Base-by-base conservation (phyloP, 345 rosid species). In the Noccaea bulbosa region DNA sequence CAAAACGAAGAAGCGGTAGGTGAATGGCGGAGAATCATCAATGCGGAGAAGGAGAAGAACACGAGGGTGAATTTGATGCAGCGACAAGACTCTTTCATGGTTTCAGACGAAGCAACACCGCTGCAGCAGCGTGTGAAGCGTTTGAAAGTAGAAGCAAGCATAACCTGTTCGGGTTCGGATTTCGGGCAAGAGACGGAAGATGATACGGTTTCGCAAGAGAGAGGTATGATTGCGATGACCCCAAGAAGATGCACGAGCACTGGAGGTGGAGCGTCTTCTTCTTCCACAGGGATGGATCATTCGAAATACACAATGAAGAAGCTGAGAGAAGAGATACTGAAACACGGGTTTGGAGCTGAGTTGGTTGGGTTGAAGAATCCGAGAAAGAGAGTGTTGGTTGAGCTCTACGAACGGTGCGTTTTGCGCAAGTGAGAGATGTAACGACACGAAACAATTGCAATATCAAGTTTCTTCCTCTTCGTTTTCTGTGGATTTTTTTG, bases 321-420 rank as follows among this genome's bases (percentile, higher is more conserved):
- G 63, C 67, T 84, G 48, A 73, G 77, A 50, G 70, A 47, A 34
- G 81, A 80, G 72, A 83, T 84, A 32, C 41, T 48, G 11, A 55
- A 70, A 35, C 76, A 60, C 15, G 82, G 85, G 30, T 84, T 80
- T 41, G 81, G 78, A 20, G 68, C 64, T 3, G 79, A 81, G 72
- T 58, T 84, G 54, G 81, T 67, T 34, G 72, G 63, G 58, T 63
- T 80, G 55, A 81, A 65, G 76, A 58, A 70, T 68, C 80, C 82
- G 15, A 80, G 66, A 58, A 82, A 78, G 85, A 82, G 70, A 55
- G 85, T 71, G 33, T 40, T 81, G 50, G 58, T 81, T 64, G 77
- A 72, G 58, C 62, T 76, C 9, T 84, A 78, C 35, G 66, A 76
- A 62, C 78, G 73, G 6, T 68, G 69, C 6, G 57, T 84, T 51